Conservation (phyloP, 108 stramenopile species). For the Discostella stelligeroides region DNA sequence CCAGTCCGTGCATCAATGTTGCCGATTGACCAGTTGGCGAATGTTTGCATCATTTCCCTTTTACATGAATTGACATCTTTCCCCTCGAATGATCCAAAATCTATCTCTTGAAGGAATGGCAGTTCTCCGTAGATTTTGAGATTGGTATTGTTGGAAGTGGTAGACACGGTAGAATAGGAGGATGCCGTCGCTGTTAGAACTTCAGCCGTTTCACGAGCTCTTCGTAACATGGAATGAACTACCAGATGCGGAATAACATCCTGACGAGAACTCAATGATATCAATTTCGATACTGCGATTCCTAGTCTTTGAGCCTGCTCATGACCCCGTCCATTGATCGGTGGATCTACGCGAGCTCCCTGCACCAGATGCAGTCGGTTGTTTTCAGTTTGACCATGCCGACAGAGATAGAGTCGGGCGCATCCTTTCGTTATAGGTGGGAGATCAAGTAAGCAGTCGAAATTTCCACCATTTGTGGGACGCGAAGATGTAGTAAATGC, state of each 20-base stretch:
- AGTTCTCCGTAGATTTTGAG: slow-evolving; percentile 36
- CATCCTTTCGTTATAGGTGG: slow-evolving; percentile 61
- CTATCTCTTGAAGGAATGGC: slow-evolving; percentile 62
- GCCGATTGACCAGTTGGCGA: slow-evolving; percentile 68
- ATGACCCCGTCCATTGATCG: slow-evolving; percentile 62
- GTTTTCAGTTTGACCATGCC: slow-evolving; percentile 89
- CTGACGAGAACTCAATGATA: not conserved
- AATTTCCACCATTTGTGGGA: slow-evolving; percentile 25
- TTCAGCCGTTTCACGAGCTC: slow-evolving; percentile 68
- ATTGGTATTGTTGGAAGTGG: not conserved
- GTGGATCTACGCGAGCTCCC: slow-evolving; percentile 71
- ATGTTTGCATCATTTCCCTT: slow-evolving; percentile 57
- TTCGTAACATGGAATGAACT: slow-evolving; percentile 55
- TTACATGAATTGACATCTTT: slow-evolving; percentile 51
- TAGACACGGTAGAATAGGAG: not conserved
- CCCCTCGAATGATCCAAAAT: slow-evolving; percentile 76
- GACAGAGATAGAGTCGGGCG: slow-evolving; percentile 72
- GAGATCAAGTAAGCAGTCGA: slow-evolving; percentile 67
- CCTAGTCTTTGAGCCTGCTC: slow-evolving; percentile 59
- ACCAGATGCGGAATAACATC: slow-evolving; percentile 37
- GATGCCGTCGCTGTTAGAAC: slow-evolving; percentile 34
- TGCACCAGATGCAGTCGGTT: slow-evolving; percentile 74
- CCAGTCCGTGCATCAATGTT: slow-evolving; percentile 56
- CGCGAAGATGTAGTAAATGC: not conserved
- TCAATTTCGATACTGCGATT: slow-evolving; percentile 45